Evolutionary conservation across 2,329 filamentous ascomycete species (phyloP), one percentile per base, ranked within the genome.

Genomic region (Biscogniauxia sp.): DNA sequence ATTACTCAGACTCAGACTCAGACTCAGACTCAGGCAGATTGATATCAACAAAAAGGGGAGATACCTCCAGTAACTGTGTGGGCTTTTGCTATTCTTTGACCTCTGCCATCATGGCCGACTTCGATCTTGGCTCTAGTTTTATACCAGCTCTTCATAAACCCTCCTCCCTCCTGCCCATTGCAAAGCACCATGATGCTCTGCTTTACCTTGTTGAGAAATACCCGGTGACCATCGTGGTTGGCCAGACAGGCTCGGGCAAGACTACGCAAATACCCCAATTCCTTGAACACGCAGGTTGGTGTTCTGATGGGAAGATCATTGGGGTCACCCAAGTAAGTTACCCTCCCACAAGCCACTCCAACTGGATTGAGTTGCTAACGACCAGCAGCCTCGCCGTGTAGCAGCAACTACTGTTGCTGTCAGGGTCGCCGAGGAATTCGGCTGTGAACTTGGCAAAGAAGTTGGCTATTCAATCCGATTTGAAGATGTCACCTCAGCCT

Each of bases 211-310:
- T 97, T 61, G 94, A 98, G 74, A 93, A 86, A 7, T 86, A 87
- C 65, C 89, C 91, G 0, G 89, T 98, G 60, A 94, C 91, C 0
- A 92, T 98, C 55, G 87, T 98, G 13, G 88, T 98, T 58, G 95
- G 94, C 8, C 93, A 97, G 73, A 98, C 95, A 1, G 95, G 95
- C 3, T 96, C 91, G 23, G 93, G 94, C 51, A 98, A 98, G 77
- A 97, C 93, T 1, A 98, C 95, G 0, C 95, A 98, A 73, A 89
- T 98, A 51, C 95, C 95, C 0, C 94, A 97, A 69, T 98, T 90
- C 69, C 83, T 98, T 13, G 88, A 96, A 60, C 83, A 91, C 68
- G 91, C 90, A 70, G 94, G 94, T 76, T 98, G 94, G 93, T 94
- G 92, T 72, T 82, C 83, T 26, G 85, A 93, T 72, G 92, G 91